These are phyloP conservation scores for Aspergillus jensenii DNA, from an alignment of 2,329 filamentous ascomycete species.

Conservation along the genomic window DNA sequence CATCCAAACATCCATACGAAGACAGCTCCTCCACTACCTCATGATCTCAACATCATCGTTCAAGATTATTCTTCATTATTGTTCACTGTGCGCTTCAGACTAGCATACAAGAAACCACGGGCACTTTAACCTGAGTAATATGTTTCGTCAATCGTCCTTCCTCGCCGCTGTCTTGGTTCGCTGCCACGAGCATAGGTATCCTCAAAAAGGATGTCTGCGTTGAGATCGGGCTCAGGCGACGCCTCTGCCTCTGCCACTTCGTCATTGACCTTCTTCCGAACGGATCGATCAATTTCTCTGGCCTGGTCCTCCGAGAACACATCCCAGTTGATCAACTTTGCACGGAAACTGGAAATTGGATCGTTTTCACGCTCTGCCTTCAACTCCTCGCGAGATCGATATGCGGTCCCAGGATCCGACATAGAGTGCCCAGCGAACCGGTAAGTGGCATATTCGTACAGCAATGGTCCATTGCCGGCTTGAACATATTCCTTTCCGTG, in stretches of 20 bases:
- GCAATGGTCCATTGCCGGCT: conserved; percentile 80
- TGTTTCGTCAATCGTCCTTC: conserved; percentile 83
- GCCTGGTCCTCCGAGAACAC: conserved; percentile 87
- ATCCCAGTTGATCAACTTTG: conserved; percentile 90
- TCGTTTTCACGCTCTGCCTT: conserved; percentile 91
- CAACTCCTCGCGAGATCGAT: conserved; percentile 97
- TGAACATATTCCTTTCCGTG: conserved; percentile 84
- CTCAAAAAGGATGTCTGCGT: conserved; percentile 80
- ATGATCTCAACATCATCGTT: too few relatives aligned
- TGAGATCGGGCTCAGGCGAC: conserved; percentile 76
- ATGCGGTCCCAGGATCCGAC: conserved; percentile 97
- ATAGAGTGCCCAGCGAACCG: conserved; percentile 98
- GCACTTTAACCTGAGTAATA: conserved; percentile 56
- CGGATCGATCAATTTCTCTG: conserved; percentile 90
- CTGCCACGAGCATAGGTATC: conserved; percentile 86
- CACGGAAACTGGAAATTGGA: conserved; percentile 91
- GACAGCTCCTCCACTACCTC: too few relatives aligned
- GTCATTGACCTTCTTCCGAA: conserved; percentile 74
- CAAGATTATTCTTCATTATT: background rate
- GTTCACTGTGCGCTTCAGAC: background rate
- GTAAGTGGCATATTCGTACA: conserved; percentile 97
- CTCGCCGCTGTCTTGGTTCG: conserved; percentile 82
- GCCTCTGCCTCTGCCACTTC: conserved; percentile 86
- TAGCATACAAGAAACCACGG: background rate
- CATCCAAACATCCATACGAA: too few relatives aligned